phyloP scores from a whole-genome alignment of 306 rosid species.

The Pyrus betulifolia region DNA sequence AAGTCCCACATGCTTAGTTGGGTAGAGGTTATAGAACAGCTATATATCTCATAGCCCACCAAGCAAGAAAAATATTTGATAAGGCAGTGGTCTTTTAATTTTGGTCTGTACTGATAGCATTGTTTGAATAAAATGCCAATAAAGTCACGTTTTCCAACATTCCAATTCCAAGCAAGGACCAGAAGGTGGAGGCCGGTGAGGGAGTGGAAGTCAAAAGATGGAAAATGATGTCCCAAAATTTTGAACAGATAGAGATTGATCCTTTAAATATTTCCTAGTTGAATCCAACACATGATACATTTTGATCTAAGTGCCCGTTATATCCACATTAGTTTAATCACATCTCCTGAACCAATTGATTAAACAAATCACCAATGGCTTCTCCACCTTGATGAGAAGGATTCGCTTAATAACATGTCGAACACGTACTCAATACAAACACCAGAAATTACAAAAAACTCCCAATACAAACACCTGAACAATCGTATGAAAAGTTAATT shows the following conservation, averaged over 20 bases:
- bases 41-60: not conserved
- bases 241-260: not conserved
- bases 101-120: not conserved
- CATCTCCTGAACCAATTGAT: not conserved
- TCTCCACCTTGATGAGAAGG: no score
- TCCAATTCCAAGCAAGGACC: not conserved
- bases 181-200: not conserved
- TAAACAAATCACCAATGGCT: not conserved
- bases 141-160: not conserved
- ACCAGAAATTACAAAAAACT: fast-evolving
- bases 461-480: no score
- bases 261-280: not conserved
- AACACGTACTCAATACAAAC: no score
- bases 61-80: not conserved
- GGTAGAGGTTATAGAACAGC: no score
- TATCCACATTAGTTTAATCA: not conserved
- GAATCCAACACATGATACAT: not conserved
- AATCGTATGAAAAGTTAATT: no score
- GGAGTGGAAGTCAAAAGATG: not conserved
- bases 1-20: no score
- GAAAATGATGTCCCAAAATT: not conserved
- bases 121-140: not conserved
- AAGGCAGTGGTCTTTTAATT: not conserved
- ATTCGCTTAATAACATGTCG: no score
- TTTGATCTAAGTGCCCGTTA: not conserved